phyloP scores from a whole-genome alignment of 2,329 filamentous ascomycete genomes.

The Penicillium psychrosexuale region DNA sequence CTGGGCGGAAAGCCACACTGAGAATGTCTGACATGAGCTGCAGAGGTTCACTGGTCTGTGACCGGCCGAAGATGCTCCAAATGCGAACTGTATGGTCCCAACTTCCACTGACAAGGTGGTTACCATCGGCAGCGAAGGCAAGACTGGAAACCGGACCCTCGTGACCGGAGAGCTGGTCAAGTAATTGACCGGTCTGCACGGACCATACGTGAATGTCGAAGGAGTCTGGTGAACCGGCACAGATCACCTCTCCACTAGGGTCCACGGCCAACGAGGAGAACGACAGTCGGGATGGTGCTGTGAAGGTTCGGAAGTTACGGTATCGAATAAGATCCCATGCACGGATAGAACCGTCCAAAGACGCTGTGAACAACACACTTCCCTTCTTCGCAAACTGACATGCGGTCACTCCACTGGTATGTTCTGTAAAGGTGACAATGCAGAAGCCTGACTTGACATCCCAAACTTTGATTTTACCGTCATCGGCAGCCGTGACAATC shows the following conservation, averaged over 20 bases:
- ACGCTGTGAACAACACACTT: constrained; percentile 92
- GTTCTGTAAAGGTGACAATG: constrained; percentile 96
- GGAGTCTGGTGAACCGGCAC: constrained; percentile 89
- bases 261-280: constrained; percentile 97
- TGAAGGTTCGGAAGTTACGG: constrained; percentile 96
- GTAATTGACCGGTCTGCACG: constrained; percentile 91
- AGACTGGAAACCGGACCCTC: constrained; percentile 89
- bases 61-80: constrained; percentile 92
- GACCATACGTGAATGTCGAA: constrained; percentile 99
- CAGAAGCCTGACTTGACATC: constrained; percentile 96
- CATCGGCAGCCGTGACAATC: constrained; percentile 90
- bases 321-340: constrained; percentile 97
- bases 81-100: constrained; percentile 96
- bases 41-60: constrained; percentile 90
- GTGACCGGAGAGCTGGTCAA: constrained; percentile 87
- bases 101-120: constrained; percentile 80
- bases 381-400: constrained; percentile 94
- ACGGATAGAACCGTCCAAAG: constrained; percentile 86
- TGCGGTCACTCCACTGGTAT: constrained; percentile 85
- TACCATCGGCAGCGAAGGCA: constrained; percentile 83
- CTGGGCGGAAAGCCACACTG: constrained; percentile 79
- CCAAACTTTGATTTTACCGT: constrained; percentile 99
- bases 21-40: constrained; percentile 90
- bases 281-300: constrained; percentile 82
- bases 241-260: constrained; percentile 92